Base-by-base conservation (phyloP, 2,329 filamentous ascomycete species). In the Colletotrichum plurivorum region DNA sequence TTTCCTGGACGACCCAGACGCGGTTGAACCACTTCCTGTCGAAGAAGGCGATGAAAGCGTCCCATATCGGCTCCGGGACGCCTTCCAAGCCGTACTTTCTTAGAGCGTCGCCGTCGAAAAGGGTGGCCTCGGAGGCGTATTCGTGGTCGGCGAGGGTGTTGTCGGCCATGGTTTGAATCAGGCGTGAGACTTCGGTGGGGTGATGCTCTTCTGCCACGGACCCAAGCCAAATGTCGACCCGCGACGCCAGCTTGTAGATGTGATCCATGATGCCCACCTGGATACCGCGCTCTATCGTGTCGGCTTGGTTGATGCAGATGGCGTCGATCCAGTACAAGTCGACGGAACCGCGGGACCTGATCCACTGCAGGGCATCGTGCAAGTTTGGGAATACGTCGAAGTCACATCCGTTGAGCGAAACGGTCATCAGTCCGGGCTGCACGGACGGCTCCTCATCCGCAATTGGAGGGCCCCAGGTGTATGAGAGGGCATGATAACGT, bases 221-320 rank as follows among this genome's bases (percentile, higher is more conserved):
- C 15, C 71, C 70, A 15, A 72, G 62, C 71, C 71, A 72, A n/a
- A 72, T 61, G 18, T 66, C 63, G 45, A 71, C 71, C 16, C 58
- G 63, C 15, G 51, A 36, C n/a, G 71, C 70, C 20, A 54, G 12
- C 43, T 67, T 72, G 46, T 71, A 72, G n/a, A 70, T 58, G 12
- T 63, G 67, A 22, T 72, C 71, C 71, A 72, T 72, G 36, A 72
- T 70, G 20, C 49, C 56, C 3, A 72, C 67, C 45, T 71, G 70
- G 3, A 61, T 46, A 6, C 62, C 52, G 16, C 70, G 48, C 48
- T 72, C 67, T 10, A 16, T 48, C 2, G 66, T 46, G 4, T 71
- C 70, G 12, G 48, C 9, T 51, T 71, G 69, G 27, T 71, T 71
- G 59, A 71, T 71, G 20, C 70, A 71, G 18, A 71, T 70, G 49